Conservation (phyloP, 73 alveolate genomes). For the Uronychia setigera region DNA sequence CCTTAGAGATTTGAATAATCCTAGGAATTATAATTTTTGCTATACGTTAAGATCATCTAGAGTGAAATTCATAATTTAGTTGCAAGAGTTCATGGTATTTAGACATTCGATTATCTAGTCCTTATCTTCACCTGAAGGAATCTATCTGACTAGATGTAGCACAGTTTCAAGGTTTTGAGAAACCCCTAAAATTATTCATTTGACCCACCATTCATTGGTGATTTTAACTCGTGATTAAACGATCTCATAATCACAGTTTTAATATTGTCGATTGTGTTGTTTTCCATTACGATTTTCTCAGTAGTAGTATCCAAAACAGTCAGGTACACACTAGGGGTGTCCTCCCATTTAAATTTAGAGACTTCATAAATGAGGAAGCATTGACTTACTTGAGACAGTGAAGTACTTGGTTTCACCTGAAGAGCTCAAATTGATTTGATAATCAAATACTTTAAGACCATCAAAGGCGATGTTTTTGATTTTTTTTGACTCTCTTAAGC, state of each 20-base stretch:
- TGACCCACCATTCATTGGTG: not conserved
- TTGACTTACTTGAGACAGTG: not conserved
- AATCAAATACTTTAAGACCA: not conserved
- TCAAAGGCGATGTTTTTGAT: not conserved
- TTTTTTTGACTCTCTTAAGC: too few species aligned
- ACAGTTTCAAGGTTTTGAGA: not conserved
- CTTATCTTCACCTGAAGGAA: not conserved
- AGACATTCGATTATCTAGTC: not conserved
- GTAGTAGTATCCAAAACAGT: not conserved
- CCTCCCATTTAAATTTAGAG: not conserved
- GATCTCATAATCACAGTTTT: not conserved
- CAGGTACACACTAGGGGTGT: not conserved
- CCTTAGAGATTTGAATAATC: not conserved
- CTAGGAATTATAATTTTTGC: not conserved
- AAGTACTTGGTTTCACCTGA: not conserved
- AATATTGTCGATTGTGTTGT: not conserved
- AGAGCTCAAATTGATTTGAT: not conserved
- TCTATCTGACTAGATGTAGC: not conserved
- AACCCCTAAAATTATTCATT: not conserved
- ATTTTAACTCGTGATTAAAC: not conserved
- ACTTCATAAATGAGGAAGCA: not conserved
- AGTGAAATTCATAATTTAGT: not conserved
- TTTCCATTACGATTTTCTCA: not conserved
- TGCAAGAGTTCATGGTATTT: not conserved
- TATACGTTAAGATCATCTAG: not conserved